Evolutionary conservation across 2,329 filamentous ascomycete genomes (phyloP).

Genomic region (Trematosphaeria pertusa): DNA sequence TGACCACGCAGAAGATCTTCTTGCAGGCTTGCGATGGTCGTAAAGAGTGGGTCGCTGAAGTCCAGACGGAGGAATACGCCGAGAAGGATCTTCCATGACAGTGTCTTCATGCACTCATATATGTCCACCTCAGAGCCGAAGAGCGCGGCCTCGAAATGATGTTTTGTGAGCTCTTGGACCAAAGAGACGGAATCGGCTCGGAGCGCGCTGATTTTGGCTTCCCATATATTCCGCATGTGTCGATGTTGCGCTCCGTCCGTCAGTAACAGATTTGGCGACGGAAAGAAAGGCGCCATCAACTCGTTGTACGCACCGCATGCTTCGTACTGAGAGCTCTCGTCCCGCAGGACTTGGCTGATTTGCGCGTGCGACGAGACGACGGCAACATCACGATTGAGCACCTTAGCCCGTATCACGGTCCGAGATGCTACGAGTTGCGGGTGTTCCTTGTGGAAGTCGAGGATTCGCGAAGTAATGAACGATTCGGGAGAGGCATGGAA

Average conservation of each 20-base stretch:
- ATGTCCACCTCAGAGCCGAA: slow-evolving; percentile 19
- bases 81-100: slow-evolving; percentile 31
- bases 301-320: too few relatives aligned
- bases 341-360: too few relatives aligned
- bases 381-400: too few relatives aligned
- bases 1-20: slow-evolving; percentile 34
- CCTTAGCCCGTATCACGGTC: too few relatives aligned
- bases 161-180: neutral
- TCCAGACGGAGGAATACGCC: slow-evolving; percentile 20
- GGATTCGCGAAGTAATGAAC: too few relatives aligned
- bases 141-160: slow-evolving; percentile 4
- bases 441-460: too few relatives aligned
- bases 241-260: slow-evolving; percentile 16
- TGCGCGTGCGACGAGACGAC: too few relatives aligned
- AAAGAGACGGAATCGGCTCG: neutral
- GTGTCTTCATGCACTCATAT: slow-evolving; percentile 29
- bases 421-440: too few relatives aligned
- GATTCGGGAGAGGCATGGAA: too few relatives aligned
- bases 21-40: slow-evolving; percentile 22
- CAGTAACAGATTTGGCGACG: too few relatives aligned
- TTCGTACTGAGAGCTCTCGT: too few relatives aligned
- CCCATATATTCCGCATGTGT: slow-evolving; percentile 14
- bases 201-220: neutral
- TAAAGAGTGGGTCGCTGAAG: slow-evolving; percentile 6
- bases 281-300: too few relatives aligned